Percentiles rank a stretch among this genome's conserved stretches.
Conservation (phyloP, 306 rosid species). For the Vigna nakashimae region DNA sequence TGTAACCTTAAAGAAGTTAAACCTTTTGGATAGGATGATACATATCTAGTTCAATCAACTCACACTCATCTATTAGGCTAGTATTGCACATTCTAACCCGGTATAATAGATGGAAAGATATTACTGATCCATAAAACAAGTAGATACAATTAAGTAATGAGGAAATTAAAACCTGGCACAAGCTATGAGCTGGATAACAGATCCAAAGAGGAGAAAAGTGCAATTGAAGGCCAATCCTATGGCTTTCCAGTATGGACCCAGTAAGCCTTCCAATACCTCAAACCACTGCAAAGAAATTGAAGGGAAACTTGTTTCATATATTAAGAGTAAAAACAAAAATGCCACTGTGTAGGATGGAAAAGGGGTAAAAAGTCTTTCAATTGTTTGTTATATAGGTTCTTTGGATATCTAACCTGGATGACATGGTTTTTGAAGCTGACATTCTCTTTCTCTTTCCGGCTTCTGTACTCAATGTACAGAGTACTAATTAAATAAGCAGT, state of each 20-base stretch:
- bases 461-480: conserved; percentile 83
- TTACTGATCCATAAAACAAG: neutral
- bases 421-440: conserved; percentile 89
- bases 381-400: neutral
- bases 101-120: neutral
- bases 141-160: neutral
- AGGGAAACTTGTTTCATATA: conserved; percentile 4
- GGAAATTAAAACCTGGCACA: conserved; percentile 75
- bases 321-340: conserved; percentile 12
- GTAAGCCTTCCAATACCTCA: conserved; percentile 84
- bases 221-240: conserved; percentile 85
- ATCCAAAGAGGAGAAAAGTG: conserved; percentile 88
- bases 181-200: conserved; percentile 90
- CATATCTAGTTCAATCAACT: neutral
- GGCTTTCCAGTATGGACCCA: conserved; percentile 92
- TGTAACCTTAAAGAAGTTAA: neutral
- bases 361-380: neutral
- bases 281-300: conserved; percentile 66
- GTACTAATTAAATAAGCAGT: conserved; percentile 85
- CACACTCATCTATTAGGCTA: neutral
- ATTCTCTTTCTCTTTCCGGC: conserved; percentile 79
- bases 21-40: neutral
- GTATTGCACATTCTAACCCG: neutral
- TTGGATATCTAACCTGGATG: conserved; percentile 65
- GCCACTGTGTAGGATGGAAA: neutral